Conservation (phyloP, 2,329 filamentous ascomycete species). For the Aspergillus arachidicola region DNA sequence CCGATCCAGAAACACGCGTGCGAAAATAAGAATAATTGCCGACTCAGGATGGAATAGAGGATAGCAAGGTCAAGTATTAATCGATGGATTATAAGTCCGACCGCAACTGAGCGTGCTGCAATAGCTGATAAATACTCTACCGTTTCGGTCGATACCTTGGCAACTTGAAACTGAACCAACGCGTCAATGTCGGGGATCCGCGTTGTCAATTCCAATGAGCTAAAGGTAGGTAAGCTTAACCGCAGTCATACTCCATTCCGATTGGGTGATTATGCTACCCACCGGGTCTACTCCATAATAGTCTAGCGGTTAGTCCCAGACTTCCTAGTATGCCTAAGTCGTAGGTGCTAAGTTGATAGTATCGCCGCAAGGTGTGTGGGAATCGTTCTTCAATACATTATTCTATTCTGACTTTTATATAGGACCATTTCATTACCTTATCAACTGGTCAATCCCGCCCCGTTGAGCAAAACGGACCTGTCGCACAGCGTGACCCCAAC, state of each 20-base stretch:
- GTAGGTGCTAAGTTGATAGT: too few species aligned
- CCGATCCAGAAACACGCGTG: too few species aligned
- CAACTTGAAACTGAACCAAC: background rate
- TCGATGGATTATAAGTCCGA: background rate
- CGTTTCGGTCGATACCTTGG: too few species aligned
- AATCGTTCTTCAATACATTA: too few species aligned
- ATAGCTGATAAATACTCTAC: background rate
- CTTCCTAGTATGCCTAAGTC: too few species aligned
- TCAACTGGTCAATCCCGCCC: background rate
- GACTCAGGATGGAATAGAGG: background rate
- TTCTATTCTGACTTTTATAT: too few species aligned
- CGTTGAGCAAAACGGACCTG: background rate
- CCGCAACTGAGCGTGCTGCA: background rate
- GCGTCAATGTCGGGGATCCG: background rate
- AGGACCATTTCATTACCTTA: too few species aligned
- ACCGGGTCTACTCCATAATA: background rate
- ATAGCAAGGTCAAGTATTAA: background rate
- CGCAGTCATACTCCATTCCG: background rate
- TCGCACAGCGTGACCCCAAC: background rate
- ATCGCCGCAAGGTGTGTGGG: too few species aligned
- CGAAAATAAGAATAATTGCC: background rate
- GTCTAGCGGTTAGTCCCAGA: background rate
- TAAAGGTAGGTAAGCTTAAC: background rate
- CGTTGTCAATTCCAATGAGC: background rate
- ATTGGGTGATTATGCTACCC: background rate